These are phyloP conservation scores for Penicillium sp. DNA, from an alignment of 2,329 filamentous ascomycete genomes.

Conservation along the genomic window DNA sequence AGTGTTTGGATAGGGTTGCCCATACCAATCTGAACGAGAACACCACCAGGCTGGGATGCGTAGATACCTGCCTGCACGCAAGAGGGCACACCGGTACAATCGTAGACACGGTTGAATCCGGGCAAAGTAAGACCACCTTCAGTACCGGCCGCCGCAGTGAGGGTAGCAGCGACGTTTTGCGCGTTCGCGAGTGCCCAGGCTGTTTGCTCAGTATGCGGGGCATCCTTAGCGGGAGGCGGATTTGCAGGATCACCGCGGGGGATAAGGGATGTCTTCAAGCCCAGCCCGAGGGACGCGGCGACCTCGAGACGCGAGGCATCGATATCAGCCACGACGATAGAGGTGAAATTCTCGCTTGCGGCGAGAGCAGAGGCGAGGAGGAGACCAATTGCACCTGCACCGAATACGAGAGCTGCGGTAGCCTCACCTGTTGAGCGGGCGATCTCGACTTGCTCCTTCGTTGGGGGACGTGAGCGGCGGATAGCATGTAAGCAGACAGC, in stretches of 20 bases:
- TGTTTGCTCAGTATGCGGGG: conserved; percentile 33
- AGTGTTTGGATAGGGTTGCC: conserved; percentile 56
- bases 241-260: conserved; percentile 29
- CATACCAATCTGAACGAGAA: conserved; percentile 58
- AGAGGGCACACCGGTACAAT: conserved; percentile 47
- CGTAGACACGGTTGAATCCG: conserved; percentile 47
- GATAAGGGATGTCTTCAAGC: conserved; percentile 39
- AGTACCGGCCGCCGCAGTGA: conserved; percentile 25
- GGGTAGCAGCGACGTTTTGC: conserved; percentile 33
- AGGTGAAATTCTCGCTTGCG: conserved; percentile 53
- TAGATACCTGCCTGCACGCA: conserved; percentile 49
- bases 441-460: conserved; percentile 33
- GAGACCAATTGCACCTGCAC: conserved; percentile 62
- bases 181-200: conserved; percentile 37
- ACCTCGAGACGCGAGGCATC: conserved; percentile 58
- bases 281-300: conserved; percentile 43
- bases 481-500: conserved; percentile 62
- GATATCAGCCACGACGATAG: conserved; percentile 62
- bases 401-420: conserved; percentile 58
- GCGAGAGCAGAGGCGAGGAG: conserved; percentile 60
- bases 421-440: conserved; percentile 42
- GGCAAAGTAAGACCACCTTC: conserved; percentile 21
- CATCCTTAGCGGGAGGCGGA: conserved; percentile 33
- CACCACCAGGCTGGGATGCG: conserved; percentile 49
- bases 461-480: conserved; percentile 53